These are phyloP conservation scores for Calonectria honghensis DNA, from an alignment of 2,329 filamentous ascomycete species.

Conservation along the genomic window DNA sequence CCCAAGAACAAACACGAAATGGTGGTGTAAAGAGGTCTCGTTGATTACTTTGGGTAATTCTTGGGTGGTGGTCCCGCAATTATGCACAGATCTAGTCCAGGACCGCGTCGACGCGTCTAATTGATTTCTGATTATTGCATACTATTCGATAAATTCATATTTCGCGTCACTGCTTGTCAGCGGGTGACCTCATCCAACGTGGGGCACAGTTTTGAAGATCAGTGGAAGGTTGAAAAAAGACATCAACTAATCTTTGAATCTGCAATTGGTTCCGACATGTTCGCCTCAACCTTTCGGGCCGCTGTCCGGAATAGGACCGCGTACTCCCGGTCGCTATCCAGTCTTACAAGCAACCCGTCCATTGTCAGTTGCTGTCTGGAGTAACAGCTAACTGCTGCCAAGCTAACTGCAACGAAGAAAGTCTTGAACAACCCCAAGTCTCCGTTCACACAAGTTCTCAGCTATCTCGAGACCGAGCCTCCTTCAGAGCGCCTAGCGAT, in stretches of 20 bases:
- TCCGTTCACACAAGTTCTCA: constrained; percentile 72
- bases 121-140: constrained; percentile 59
- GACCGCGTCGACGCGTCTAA: constrained; percentile 64
- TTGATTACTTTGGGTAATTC: constrained; percentile 27
- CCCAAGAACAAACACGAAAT: not conserved
- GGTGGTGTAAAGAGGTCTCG: constrained; percentile 13
- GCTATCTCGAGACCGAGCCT: constrained; percentile 75
- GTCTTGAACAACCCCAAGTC: constrained; percentile 70
- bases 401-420: constrained; percentile 67
- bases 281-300: constrained; percentile 52
- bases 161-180: constrained; percentile 30
- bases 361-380: constrained; percentile 67
- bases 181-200: constrained; percentile 58
- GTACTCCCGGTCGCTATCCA: constrained; percentile 63
- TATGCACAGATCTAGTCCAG: constrained; percentile 11
- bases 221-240: constrained; percentile 32
- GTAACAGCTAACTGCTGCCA: not conserved
- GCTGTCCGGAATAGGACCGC: constrained; percentile 45
- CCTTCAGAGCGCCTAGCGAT: constrained; percentile 74
- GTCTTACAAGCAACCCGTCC: constrained; percentile 69
- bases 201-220: constrained; percentile 34
- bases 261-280: constrained; percentile 50
- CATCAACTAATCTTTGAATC: constrained; percentile 27
- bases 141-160: constrained; percentile 48
- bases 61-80: constrained; percentile 41